Evolutionary conservation across 805 yeast species (phyloP), one percentile per base, ranked within the genome.

Genomic region (Saturnispora mendoncae): DNA sequence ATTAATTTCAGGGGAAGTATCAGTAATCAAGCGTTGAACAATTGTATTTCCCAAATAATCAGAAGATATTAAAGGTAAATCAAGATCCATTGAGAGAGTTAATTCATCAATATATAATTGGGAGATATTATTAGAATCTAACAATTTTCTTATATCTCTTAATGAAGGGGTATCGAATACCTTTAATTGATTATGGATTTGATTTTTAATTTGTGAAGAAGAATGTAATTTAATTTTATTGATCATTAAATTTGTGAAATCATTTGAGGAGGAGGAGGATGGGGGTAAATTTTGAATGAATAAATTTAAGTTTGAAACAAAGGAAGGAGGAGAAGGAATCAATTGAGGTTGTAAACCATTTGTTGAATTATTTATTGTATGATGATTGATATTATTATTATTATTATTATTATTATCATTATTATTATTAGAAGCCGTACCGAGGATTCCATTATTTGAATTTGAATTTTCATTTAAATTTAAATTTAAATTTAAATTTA

Each of bases 31-130:
- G 58, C 87, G 88, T 63, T 92, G 98, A 14, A 90, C 94, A 35
- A 92, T 84, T 0, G 98, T 92, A 57, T 92, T 92, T 17, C 98
- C 98, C 41, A 92, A 67, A 56, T 92, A 92, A 62, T 92, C 98
- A 41, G 90, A 78, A 21, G 95, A 78, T 39, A 92, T 68, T 55
- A 85, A 95, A 2, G 97, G 95, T 44, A 92, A 70, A 60, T 92
- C 97, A 45, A 76, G 81, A 45, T 84, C 64, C 88, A 90, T 84
- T 4, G 86, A 82, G 40, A 86, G 56, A 6, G 94, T 86, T 29
- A 86, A 64, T 47, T 78, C 87, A 57, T 88, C 97, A 34, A 86
- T 69, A 48, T 85, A 95, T 10, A 69, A 57, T 44, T 70, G 73
- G 2, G 78, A 49, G 47, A 77, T 56, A 8, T 57, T 52, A 38